Conservation (phyloP, 2,329 filamentous ascomycete genomes). For the Alternaria incomplexa region DNA sequence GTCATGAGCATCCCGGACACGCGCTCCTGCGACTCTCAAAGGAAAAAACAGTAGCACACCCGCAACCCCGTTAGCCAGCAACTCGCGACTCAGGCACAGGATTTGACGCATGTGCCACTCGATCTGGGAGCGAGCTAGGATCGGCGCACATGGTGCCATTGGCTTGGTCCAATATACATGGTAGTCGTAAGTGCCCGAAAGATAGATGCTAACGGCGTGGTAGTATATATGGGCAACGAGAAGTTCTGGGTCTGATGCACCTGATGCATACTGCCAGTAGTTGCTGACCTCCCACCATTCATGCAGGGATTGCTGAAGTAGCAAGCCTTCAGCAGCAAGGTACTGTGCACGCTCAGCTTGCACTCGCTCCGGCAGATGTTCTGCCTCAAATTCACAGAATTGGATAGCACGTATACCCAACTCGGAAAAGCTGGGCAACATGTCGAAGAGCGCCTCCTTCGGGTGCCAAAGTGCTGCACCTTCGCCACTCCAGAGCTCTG, state of each 20-base stretch:
- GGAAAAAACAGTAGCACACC: slow-evolving; percentile 36
- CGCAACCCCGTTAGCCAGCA: slow-evolving; percentile 24
- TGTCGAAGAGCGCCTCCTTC: slow-evolving; percentile 36
- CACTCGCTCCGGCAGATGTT: not conserved
- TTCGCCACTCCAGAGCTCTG: slow-evolving; percentile 22
- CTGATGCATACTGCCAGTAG: slow-evolving; percentile 12
- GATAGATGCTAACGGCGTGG: slow-evolving; percentile 35
- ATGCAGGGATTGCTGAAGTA: slow-evolving; percentile 18
- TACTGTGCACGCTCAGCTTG: not conserved
- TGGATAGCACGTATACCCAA: slow-evolving; percentile 21
- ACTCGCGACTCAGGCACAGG: slow-evolving; percentile 18
- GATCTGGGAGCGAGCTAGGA: slow-evolving; percentile 15
- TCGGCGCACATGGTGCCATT: slow-evolving; percentile 14
- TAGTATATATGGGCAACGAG: slow-evolving; percentile 26
- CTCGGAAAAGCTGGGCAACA: slow-evolving; percentile 28
- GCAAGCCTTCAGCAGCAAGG: slow-evolving; percentile 27
- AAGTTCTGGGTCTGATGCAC: slow-evolving; percentile 18
- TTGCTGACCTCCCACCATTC: slow-evolving; percentile 22
- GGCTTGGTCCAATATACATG: slow-evolving; percentile 23
- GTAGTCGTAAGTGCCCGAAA: slow-evolving; percentile 37
- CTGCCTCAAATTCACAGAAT: slow-evolving; percentile 9
- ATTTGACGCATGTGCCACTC: slow-evolving; percentile 26
- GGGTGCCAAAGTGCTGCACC: slow-evolving; percentile 23
- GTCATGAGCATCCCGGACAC: slow-evolving; percentile 11
- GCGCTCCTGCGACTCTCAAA: slow-evolving; percentile 34